Percentiles rank a stretch among this genome's conserved stretches.
phyloP scores from a whole-genome alignment of 1,284 basidiomycete species.

The Cryptococcus sp. region DNA sequence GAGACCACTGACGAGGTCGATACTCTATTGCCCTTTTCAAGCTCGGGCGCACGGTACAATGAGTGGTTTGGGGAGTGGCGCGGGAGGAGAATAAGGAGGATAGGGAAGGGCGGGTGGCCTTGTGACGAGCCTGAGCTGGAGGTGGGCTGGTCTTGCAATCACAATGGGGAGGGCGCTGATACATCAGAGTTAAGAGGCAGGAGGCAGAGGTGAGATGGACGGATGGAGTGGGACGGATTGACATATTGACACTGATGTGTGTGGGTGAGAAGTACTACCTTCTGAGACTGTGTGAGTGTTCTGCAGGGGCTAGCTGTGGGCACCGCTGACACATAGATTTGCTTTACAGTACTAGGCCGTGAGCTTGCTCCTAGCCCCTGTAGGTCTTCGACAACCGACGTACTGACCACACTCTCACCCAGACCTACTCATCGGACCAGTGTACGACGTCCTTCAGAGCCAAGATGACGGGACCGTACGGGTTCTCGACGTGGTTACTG shows the following conservation, averaged over 20 bases:
- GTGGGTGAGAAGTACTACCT: conserved; percentile 11
- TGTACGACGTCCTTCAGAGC: conserved; percentile 10
- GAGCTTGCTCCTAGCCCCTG: background rate
- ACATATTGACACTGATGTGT: background rate
- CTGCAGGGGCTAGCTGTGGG: background rate
- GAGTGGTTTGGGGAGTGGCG: conserved; percentile 10
- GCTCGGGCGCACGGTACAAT: background rate
- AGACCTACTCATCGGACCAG: conserved; percentile 21
- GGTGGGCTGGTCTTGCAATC: conserved; percentile 1
- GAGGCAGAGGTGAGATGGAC: conserved; percentile 12
- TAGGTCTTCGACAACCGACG: background rate
- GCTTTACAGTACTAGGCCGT: conserved; percentile 3
- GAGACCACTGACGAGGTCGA: background rate
- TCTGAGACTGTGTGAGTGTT: conserved; percentile 13
- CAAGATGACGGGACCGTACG: background rate
- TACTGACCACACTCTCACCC: too few relatives aligned
- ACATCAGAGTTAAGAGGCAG: conserved; percentile 5
- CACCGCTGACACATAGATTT: background rate
- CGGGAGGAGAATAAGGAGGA: conserved; percentile 3
- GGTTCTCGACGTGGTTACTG: conserved; percentile 24
- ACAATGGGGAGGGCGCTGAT: background rate
- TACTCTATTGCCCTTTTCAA: background rate
- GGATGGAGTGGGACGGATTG: background rate
- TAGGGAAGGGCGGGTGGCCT: conserved; percentile 15
- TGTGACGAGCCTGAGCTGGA: conserved; percentile 21